Conservation (phyloP, 164 flowering plant genomes). For the Berberis vulgaris region DNA sequence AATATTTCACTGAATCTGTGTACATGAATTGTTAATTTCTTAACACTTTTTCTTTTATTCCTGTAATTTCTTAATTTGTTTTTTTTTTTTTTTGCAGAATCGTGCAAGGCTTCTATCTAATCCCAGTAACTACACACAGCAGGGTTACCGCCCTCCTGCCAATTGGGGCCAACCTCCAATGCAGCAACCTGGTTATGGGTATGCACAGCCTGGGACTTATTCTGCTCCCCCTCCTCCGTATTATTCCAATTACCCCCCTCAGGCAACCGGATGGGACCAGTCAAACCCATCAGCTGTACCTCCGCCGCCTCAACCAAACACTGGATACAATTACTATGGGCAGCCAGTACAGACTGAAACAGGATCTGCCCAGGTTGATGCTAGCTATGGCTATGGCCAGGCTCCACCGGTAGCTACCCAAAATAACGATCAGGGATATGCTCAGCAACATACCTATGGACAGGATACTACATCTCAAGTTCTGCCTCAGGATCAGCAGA, state of each 20-base stretch:
- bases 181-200: constrained; percentile 33
- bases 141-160: constrained; percentile 17
- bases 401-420: constrained; percentile 13
- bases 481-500: constrained; percentile 20
- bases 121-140: constrained; percentile 11
- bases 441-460: constrained; percentile 27
- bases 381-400: constrained; percentile 23
- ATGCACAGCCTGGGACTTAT: constrained; percentile 23
- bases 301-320: constrained; percentile 20
- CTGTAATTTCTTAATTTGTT: background rate
- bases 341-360: constrained; percentile 20
- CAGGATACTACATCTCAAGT: constrained; percentile 18
- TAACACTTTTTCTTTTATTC: background rate
- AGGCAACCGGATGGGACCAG: constrained; percentile 32
- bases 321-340: constrained; percentile 28
- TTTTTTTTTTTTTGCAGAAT: constrained; percentile 18
- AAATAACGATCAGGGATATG: constrained; percentile 26
- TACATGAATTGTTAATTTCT: background rate
- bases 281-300: constrained; percentile 12
- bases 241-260: constrained; percentile 26
- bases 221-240: constrained; percentile 21
- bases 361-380: constrained; percentile 20
- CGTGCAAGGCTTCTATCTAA: constrained; percentile 20
- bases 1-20: too few species aligned
- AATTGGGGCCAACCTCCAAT: constrained; percentile 27